Conservation (phyloP, 805 yeast genomes). For the Torulaspora gathmanii region DNA sequence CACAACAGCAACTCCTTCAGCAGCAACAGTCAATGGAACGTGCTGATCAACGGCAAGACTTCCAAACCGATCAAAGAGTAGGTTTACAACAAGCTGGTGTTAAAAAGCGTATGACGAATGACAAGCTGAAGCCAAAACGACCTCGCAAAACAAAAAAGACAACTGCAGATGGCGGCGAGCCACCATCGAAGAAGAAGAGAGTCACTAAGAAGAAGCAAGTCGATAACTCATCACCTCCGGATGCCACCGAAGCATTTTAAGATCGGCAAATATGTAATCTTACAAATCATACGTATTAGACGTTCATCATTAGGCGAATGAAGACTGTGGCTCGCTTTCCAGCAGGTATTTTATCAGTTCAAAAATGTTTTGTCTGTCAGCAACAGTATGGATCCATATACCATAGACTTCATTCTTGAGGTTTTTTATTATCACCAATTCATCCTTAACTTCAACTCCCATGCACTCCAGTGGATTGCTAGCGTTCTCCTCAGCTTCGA, state of each 20-base stretch:
- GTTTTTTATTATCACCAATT: constrained; percentile 64
- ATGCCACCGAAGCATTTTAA: constrained; percentile 7
- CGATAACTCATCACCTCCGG: constrained; percentile 8
- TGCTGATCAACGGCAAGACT: constrained; percentile 3
- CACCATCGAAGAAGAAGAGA: constrained; percentile 28
- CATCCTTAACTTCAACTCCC: constrained; percentile 65
- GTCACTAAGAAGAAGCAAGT: constrained; percentile 27
- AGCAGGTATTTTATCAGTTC: constrained; percentile 39
- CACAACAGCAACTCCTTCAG: constrained; percentile 31
- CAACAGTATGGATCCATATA: constrained; percentile 68
- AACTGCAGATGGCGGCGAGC: constrained; percentile 23
- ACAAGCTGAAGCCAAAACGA: constrained; percentile 30
- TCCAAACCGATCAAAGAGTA: constrained; percentile 1
- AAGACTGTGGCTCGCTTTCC: constrained; percentile 34
- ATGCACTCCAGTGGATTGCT: constrained; percentile 41
- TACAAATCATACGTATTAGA: neutral
- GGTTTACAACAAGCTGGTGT: constrained; percentile 5
- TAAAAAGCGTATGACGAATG: constrained; percentile 14
- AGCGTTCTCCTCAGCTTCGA: constrained; percentile 28
- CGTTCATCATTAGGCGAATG: constrained; percentile 23
- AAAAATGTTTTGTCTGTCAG: constrained; percentile 57
- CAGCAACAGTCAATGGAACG: constrained; percentile 27
- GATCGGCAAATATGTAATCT: neutral
- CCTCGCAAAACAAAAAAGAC: constrained; percentile 32
- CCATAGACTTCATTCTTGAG: constrained; percentile 69